phyloP scores from a whole-genome alignment of 306 rosid genomes.

The Vachellia collinsii region DNA sequence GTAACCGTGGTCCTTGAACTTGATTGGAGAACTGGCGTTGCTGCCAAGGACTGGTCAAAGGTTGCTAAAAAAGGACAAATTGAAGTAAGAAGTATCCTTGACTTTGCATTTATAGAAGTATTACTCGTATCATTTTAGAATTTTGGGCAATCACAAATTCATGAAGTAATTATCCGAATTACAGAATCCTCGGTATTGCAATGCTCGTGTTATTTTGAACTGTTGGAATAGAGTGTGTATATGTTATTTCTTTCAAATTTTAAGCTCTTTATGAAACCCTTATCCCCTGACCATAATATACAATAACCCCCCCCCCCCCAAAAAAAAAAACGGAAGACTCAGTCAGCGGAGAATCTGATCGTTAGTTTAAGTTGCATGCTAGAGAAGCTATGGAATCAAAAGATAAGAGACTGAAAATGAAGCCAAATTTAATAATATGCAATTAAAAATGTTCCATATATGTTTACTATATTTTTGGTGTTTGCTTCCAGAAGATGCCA shows the following conservation, averaged over 20 bases:
- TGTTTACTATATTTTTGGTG: neutral
- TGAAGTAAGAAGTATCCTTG: slow-evolving; percentile 61
- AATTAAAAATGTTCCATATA: neutral
- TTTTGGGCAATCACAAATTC: neutral
- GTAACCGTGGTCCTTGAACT: slow-evolving; percentile 58
- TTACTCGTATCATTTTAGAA: slow-evolving; percentile 22
- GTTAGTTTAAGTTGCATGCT: slow-evolving; percentile 16
- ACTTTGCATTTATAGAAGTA: slow-evolving; percentile 6
- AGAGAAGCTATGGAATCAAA: slow-evolving; percentile 28
- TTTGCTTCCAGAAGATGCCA: neutral
- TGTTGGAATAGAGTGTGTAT: neutral
- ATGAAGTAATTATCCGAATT: neutral
- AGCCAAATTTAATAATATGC: slow-evolving; percentile 12
- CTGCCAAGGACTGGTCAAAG: slow-evolving; percentile 88
- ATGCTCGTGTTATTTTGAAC: slow-evolving; percentile 1
- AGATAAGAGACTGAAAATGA: slow-evolving; percentile 22
- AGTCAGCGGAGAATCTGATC: neutral
- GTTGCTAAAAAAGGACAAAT: slow-evolving; percentile 94
- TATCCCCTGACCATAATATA: too few relatives aligned
- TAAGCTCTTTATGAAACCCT: too few relatives aligned
- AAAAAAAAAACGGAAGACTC: too few relatives aligned
- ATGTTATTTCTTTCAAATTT: too few relatives aligned
- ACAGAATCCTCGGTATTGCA: neutral
- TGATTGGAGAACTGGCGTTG: slow-evolving; percentile 89
- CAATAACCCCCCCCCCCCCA: too few relatives aligned